Base-by-base conservation (phyloP, 257 asterid species). In the Leptodermis oblonga region DNA sequence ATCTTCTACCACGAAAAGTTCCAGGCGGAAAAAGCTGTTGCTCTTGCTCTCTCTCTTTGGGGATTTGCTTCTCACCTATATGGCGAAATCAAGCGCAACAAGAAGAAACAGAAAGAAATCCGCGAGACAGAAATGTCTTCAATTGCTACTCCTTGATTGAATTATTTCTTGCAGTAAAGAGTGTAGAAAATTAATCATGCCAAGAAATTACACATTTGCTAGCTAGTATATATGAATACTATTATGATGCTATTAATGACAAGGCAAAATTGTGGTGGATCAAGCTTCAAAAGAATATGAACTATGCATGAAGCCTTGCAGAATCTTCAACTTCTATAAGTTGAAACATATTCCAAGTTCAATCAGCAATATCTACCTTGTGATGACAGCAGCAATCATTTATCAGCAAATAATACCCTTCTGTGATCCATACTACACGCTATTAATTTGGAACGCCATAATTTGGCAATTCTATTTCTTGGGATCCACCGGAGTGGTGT, bases 31-130 rank as follows among this genome's bases (percentile, higher is more conserved):
- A 79, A 79, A 33, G 80, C 65, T 0, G 31, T 79, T 17, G 37
- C 82, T 0, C 74, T 74, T 11, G 59, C n/a, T 23, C 77, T 79
- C 17, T 79, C 77, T 4, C 66, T 74, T 20, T 79, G 82, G 82
- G 82, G 80, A 7, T 79, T 71, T 54, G 72, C 69, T 71, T 79
- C 82, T 0, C 55, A 79, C 68, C 53, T 79, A 2, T 79, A 79
- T n/a, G 82, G 82, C 23, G 77, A 60, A 22, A 28, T 51, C 22
- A 67, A 41, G 60, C 73, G 59, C 4, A 39, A 5, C 58, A 71
- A 62, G 59, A 66, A 74, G 74, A 20, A 45, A 14, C 17, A 58
- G 46, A 54, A 1, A 1, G 30, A 36, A 25, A 9, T 37, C 23
- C 67, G 11, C 62, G 69, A 65, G 34, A 20, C 59, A 22, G 71